Evolutionary conservation across 495 filamentous ascomycete species (phyloP).

Genomic region (Aspergillus saccharolyticus): DNA sequence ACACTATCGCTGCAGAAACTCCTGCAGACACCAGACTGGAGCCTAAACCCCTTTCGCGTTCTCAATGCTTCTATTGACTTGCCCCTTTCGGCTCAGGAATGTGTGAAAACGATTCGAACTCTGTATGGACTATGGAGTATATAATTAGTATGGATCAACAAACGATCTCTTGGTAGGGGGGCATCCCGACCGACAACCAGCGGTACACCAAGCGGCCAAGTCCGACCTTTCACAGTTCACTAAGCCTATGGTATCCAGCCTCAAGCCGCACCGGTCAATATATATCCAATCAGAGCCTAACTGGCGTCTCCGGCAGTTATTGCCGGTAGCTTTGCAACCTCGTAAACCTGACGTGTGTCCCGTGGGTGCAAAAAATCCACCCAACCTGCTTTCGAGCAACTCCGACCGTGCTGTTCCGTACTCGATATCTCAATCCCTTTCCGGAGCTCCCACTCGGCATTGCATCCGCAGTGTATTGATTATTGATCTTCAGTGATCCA

Average conservation of each 20-base stretch:
- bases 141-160: too few relatives aligned
- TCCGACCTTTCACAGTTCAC: too few relatives aligned
- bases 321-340: background rate
- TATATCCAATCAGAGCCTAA: background rate
- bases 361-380: background rate
- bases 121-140: too few relatives aligned
- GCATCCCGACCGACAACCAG: too few relatives aligned
- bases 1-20: too few relatives aligned
- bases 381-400: background rate
- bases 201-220: too few relatives aligned
- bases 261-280: background rate
- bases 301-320: background rate
- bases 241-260: background rate
- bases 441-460: background rate
- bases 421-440: background rate
- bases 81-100: too few relatives aligned
- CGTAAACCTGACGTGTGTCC: background rate
- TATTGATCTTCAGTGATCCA: background rate
- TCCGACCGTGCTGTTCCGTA: background rate
- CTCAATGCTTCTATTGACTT: too few relatives aligned
- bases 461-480: background rate
- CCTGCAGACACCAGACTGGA: too few relatives aligned
- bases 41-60: too few relatives aligned
- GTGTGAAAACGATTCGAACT: too few relatives aligned
- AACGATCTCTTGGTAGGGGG: too few relatives aligned